Conservation (phyloP, 78 protist species). For the Trichosphaerium sp. region DNA sequence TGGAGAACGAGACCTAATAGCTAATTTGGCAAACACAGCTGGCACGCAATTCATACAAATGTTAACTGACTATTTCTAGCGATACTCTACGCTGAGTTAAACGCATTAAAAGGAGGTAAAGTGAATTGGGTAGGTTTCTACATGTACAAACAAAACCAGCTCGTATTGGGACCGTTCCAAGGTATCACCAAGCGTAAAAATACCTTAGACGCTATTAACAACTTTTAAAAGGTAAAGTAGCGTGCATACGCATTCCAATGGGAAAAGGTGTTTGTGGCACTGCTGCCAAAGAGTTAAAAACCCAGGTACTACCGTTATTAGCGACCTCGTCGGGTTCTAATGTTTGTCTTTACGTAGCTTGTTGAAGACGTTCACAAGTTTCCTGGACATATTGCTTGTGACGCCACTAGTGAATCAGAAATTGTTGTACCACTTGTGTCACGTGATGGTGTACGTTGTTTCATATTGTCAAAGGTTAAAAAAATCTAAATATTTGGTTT, state of each 20-base stretch:
- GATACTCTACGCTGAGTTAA: no score
- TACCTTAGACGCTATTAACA: neutral
- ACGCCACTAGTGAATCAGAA: neutral
- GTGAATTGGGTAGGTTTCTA: conserved; percentile 3
- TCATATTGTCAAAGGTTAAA: no score
- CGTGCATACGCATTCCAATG: neutral
- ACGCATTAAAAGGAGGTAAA: no score
- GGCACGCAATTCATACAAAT: no score
- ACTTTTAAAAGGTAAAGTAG: neutral
- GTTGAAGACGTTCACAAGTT: conserved; percentile 3
- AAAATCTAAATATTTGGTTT: no score
- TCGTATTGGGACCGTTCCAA: conserved; percentile 1
- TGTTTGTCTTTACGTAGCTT: neutral
- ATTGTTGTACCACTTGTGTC: neutral
- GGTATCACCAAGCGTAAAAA: neutral
- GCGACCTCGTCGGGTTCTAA: neutral
- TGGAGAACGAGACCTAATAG: no score
- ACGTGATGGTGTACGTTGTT: neutral
- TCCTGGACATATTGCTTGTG: conserved; percentile 11
- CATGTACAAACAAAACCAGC: neutral
- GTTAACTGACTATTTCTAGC: no score
- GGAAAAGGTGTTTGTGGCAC: conserved; percentile 4
- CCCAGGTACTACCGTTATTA: no score
- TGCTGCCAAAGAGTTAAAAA: neutral
- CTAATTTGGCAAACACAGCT: no score